phyloP scores from a whole-genome alignment of 108 stramenopile species.

The Licmophora abbreviata region DNA sequence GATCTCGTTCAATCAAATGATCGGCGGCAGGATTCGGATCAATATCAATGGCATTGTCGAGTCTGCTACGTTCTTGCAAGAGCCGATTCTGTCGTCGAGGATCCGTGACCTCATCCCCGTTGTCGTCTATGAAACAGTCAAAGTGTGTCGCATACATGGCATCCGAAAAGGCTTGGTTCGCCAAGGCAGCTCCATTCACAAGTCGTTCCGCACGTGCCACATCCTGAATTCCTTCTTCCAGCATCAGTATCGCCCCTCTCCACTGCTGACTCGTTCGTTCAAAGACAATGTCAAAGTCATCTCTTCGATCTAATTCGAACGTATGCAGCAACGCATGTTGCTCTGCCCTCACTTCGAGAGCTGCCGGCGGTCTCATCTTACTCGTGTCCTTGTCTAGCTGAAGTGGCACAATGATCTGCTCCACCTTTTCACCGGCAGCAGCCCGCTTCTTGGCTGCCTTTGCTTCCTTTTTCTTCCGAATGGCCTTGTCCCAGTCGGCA shows the following conservation, averaged over 20 bases:
- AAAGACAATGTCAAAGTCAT: background rate
- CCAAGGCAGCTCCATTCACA: slow-evolving; percentile 13
- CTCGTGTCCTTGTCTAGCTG: too few relatives aligned
- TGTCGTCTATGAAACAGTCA: background rate
- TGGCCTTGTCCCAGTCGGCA: too few relatives aligned
- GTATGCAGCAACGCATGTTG: too few relatives aligned
- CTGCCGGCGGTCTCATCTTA: too few relatives aligned
- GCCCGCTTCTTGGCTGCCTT: background rate
- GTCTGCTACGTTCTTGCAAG: background rate
- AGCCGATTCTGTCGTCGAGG: background rate
- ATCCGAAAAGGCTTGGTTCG: background rate
- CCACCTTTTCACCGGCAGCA: too few relatives aligned
- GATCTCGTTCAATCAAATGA: background rate
- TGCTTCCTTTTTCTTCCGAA: slow-evolving; percentile 1
- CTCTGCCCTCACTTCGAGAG: too few relatives aligned
- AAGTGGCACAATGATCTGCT: too few relatives aligned
- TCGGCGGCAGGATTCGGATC: background rate
- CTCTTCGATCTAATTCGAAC: background rate
- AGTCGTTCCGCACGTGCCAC: slow-evolving; percentile 20
- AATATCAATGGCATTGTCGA: too few relatives aligned
- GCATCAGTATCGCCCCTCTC: slow-evolving; percentile 8
- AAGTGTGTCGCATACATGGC: background rate
- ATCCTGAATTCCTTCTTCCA: slow-evolving; percentile 16
- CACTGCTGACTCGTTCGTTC: slow-evolving; percentile 12
- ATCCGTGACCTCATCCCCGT: background rate